Conservation (phyloP, 345 rosid genomes). For the Triadica sebifera region DNA sequence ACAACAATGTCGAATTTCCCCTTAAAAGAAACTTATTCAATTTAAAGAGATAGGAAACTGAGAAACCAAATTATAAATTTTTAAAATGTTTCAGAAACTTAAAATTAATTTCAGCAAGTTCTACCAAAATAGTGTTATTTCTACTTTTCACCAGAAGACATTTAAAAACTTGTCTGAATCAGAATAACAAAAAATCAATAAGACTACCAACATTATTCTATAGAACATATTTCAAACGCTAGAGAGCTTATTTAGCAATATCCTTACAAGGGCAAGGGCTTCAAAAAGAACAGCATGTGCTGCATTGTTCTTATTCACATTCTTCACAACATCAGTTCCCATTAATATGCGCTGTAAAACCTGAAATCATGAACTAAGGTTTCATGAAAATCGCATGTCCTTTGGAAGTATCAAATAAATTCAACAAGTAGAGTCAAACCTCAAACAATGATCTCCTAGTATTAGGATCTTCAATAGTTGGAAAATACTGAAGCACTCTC, state of each 20-base stretch:
- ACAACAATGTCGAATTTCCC: too few relatives aligned
- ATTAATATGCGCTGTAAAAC: constrained; percentile 92
- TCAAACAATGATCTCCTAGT: constrained; percentile 87
- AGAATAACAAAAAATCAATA: constrained; percentile 1
- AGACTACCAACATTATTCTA: background rate
- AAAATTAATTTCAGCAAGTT: constrained; percentile 27
- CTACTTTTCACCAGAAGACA: background rate
- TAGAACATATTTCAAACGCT: constrained; percentile 24
- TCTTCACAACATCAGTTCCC: constrained; percentile 99
- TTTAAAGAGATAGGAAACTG: constrained; percentile 12
- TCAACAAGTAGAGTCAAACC: constrained; percentile 42
- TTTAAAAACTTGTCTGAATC: constrained; percentile 29
- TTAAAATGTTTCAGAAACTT: background rate
- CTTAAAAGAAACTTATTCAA: constrained; percentile 47
- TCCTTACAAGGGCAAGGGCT: constrained; percentile 94
- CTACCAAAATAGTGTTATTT: background rate
- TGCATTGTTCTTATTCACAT: constrained; percentile 98
- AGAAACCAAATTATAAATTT: constrained; percentile 22
- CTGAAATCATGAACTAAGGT: constrained; percentile 47
- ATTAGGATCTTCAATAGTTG: constrained; percentile 93
- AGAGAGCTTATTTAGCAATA: constrained; percentile 14
- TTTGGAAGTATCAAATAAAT: constrained; percentile 10
- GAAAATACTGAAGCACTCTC: constrained; percentile 99
- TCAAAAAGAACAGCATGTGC: constrained; percentile 99
- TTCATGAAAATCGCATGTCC: constrained; percentile 25